Evolutionary conservation across 1,284 basidiomycete genomes (phyloP).

Genomic region (Fistulina hepatica): DNA sequence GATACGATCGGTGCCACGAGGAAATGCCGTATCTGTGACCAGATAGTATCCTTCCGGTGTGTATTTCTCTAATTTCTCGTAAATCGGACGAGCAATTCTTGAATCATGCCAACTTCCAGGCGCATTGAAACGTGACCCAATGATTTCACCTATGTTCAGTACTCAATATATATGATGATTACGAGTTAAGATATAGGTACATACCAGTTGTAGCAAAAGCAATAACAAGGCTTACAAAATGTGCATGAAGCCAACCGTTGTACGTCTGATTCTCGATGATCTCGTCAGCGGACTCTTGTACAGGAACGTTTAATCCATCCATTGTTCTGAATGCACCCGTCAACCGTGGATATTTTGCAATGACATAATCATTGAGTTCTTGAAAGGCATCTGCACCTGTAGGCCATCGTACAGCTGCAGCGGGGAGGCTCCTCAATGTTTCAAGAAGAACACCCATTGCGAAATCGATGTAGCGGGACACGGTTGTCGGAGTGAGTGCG

Average conservation of each 20-base stretch:
- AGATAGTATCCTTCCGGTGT: slow-evolving; percentile 26
- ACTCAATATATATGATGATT: background rate
- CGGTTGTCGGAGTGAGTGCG: slow-evolving; percentile 23
- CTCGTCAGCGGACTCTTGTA: slow-evolving; percentile 23
- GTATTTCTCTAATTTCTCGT: slow-evolving; percentile 18
- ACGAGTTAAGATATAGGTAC: background rate
- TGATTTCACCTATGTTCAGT: slow-evolving; percentile 1
- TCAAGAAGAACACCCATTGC: slow-evolving; percentile 1
- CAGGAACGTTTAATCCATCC: slow-evolving; percentile 23
- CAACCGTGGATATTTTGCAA: slow-evolving; percentile 26
- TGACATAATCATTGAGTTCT: slow-evolving; percentile 21
- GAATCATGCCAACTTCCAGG: slow-evolving; percentile 36
- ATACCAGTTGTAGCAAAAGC: slow-evolving; percentile 10
- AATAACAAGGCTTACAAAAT: slow-evolving; percentile 27
- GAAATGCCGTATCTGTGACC: slow-evolving; percentile 29
- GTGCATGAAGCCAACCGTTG: slow-evolving; percentile 36
- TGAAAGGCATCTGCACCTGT: background rate
- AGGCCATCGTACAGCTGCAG: background rate
- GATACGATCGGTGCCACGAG: slow-evolving; percentile 15
- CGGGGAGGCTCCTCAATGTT: background rate
- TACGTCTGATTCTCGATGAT: slow-evolving; percentile 38
- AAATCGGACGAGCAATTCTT: slow-evolving; percentile 23
- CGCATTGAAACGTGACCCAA: slow-evolving; percentile 3
- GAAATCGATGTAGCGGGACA: slow-evolving; percentile 18
- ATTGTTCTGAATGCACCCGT: slow-evolving; percentile 30